Evolutionary conservation across 257 asterid genomes (phyloP), one percentile per base, ranked within the genome.

Genomic region (Jacaranda mimosifolia): DNA sequence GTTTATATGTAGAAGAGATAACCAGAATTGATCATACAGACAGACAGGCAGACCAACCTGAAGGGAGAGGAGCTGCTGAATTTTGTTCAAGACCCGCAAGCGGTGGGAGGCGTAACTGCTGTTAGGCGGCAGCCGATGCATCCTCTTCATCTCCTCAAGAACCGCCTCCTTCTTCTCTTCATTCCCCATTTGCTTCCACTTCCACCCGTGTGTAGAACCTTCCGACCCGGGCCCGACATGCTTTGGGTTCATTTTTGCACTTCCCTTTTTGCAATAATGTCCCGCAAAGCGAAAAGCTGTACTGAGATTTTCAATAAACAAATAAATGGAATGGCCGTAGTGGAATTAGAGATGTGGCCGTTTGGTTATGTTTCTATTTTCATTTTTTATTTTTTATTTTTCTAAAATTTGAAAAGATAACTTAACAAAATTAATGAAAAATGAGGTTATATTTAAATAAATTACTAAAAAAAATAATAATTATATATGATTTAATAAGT

Each of bases 61-160:
- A 73, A 88, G 74, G 3, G 92, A 79, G 32, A 94, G 83, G 32
- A 92, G 94, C 46, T 89, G 88, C 5, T 86, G 86, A 17, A 91
- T 87, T 81, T 92, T 91, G 83, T 86, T 84, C 78, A 92, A 79
- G 63, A 92, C 91, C 0, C 93, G 88, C 74, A 91, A 72, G 38
- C 97, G 97, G 45, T 92, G 98, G 73, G 85, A 74, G 69, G 90
- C 98, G 80, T 88, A 90, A 18, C 76, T 64, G 84, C 98, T 92
- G 79, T 86, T 90, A 9, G 84, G 74, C 8, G 98, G 97, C 19
- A 94, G 87, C 9, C 64, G 78, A 38, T 75, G 86, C 85, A 90
- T 53, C 81, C 85, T 85, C 63, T 72, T 73, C 58, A 92, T 84
- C 83, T 89, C 96, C 84, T 92, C 91, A 12, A 64, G 64, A 51